phyloP scores from a whole-genome alignment of 495 filamentous ascomycete genomes.

The Hyaloscypha hepaticicola region DNA sequence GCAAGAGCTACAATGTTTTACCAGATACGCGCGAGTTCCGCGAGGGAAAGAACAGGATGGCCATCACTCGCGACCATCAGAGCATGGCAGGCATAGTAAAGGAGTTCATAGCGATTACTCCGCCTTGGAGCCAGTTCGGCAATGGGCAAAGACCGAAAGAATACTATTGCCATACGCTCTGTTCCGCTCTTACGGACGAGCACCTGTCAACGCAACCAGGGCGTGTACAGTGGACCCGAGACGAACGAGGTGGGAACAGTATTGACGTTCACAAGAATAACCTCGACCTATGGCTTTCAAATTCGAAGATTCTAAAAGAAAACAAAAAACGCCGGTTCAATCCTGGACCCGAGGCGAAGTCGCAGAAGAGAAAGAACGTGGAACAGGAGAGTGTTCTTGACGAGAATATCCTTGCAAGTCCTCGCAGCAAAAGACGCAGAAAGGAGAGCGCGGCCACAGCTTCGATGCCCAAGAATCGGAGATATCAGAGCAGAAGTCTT shows the following conservation, averaged over 20 bases:
- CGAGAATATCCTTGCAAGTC: constrained; percentile 15
- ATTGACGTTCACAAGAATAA: constrained; percentile 26
- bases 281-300: constrained; percentile 16
- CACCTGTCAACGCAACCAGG: constrained; percentile 16
- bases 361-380: constrained; percentile 7
- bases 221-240: constrained; percentile 6
- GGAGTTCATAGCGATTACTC: constrained; percentile 18
- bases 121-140: not conserved
- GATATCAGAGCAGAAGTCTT: not conserved
- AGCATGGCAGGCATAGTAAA: constrained; percentile 19
- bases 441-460: not conserved
- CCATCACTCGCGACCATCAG: constrained; percentile 27
- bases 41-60: constrained; percentile 31
- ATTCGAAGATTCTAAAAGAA: not conserved
- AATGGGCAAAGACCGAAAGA: not conserved
- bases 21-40: constrained; percentile 36
- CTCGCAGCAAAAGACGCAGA: not conserved
- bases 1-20: constrained; percentile 34
- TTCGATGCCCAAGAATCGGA: not conserved
- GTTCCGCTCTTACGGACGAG: constrained; percentile 14
- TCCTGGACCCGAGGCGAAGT: not conserved
- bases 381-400: constrained; percentile 13
- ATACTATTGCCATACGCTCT: constrained; percentile 17
- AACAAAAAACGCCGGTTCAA: not conserved
- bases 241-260: constrained; percentile 21